phyloP scores from a whole-genome alignment of 2,329 filamentous ascomycete species.

The Teratosphaeria nubilosa region DNA sequence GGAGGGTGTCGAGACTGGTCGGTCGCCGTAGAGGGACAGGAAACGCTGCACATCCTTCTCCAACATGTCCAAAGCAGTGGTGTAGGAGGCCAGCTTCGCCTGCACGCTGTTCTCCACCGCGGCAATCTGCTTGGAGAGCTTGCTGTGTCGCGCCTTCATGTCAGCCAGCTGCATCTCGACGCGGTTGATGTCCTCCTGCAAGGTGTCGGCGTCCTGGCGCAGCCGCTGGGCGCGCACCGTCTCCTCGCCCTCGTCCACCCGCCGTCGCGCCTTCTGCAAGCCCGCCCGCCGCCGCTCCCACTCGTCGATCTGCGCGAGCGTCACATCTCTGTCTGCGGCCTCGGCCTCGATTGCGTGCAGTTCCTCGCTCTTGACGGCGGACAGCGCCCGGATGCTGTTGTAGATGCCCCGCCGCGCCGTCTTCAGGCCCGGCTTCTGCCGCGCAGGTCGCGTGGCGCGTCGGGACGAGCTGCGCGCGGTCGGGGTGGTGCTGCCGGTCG shows the following conservation, averaged over 20 bases:
- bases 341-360: slow-evolving; percentile 49
- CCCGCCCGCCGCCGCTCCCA: slow-evolving; percentile 49
- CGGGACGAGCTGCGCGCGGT: slow-evolving; percentile 30
- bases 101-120: slow-evolving; percentile 57
- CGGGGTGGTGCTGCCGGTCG: slow-evolving; percentile 41
- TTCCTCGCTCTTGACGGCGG: slow-evolving; percentile 58
- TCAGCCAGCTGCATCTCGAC: slow-evolving; percentile 54
- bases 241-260: slow-evolving; percentile 46
- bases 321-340: slow-evolving; percentile 46
- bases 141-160: slow-evolving; percentile 51
- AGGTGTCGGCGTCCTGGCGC: slow-evolving; percentile 38
- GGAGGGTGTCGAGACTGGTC: slow-evolving; percentile 5
- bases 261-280: slow-evolving; percentile 45
- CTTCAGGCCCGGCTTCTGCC: slow-evolving; percentile 46
- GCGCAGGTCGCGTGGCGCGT: slow-evolving; percentile 41
- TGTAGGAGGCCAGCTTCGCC: slow-evolving; percentile 62
- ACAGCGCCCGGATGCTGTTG: slow-evolving; percentile 53
- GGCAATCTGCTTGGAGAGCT: slow-evolving; percentile 49
- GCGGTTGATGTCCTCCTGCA: slow-evolving; percentile 55
- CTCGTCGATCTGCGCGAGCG: slow-evolving; percentile 48
- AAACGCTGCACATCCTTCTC: slow-evolving; percentile 53
- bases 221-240: slow-evolving; percentile 46
- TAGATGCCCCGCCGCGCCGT: slow-evolving; percentile 56
- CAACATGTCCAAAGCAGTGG: slow-evolving; percentile 54
- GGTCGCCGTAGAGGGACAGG: slow-evolving; percentile 29